Conservation (phyloP, 805 yeast genomes). For the Spathaspora sp. region DNA sequence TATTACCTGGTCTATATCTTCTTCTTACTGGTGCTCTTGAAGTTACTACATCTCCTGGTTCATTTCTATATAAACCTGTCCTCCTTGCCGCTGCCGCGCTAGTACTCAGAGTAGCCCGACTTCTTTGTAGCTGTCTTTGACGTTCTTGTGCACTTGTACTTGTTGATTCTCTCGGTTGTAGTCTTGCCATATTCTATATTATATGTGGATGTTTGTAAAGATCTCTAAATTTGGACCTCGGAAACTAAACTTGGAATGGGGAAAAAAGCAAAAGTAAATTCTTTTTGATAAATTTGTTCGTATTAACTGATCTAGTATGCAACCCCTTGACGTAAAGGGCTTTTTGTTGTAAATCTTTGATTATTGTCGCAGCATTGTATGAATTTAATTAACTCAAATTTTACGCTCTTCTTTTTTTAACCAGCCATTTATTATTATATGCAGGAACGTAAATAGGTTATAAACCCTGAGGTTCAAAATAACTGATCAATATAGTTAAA, state of each 20-base stretch:
- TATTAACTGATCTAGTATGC: too few relatives aligned
- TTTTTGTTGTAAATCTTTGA: too few relatives aligned
- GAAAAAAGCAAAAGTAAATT: too few relatives aligned
- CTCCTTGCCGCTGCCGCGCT: slow-evolving; percentile 4
- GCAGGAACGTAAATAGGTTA: neutral
- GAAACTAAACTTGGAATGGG: too few relatives aligned
- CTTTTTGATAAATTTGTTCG: too few relatives aligned
- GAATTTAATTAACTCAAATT: too few relatives aligned
- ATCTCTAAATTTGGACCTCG: too few relatives aligned
- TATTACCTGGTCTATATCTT: slow-evolving; percentile 96
- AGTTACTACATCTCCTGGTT: slow-evolving; percentile 50
- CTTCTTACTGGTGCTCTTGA: slow-evolving; percentile 26
- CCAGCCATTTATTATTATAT: neutral
- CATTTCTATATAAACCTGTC: slow-evolving; percentile 43
- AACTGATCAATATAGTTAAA: too few relatives aligned
- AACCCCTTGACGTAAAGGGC: too few relatives aligned
- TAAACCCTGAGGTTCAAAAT: too few relatives aligned
- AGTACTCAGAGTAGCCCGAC: neutral
- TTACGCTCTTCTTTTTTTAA: too few relatives aligned
- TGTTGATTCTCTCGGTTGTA: neutral
- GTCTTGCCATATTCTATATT: slow-evolving; percentile 5
- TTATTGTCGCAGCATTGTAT: too few relatives aligned
- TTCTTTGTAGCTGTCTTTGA: slow-evolving; percentile 6
- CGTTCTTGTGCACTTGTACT: slow-evolving; percentile 8
- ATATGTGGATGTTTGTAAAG: neutral